Evolutionary conservation across 208 protist genomes (phyloP).

Genomic region (Leishmania lainsoni): DNA sequence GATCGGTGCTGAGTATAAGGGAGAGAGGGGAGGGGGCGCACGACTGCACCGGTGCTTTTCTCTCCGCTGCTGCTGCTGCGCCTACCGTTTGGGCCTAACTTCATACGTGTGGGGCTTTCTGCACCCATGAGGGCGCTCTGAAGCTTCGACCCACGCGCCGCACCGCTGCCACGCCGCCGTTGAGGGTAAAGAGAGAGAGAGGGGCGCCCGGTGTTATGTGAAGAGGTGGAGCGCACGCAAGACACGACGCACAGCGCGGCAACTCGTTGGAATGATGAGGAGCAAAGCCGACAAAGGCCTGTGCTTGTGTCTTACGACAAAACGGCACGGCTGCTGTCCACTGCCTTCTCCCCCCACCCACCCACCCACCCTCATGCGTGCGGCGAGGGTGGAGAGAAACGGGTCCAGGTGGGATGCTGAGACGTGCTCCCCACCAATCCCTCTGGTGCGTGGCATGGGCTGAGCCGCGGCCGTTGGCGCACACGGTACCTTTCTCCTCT

Average conservation of each 20-base stretch:
- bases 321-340: neutral
- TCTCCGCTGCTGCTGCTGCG: neutral
- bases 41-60: neutral
- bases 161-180: neutral
- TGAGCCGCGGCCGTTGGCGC: neutral
- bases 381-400: neutral
- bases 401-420: neutral
- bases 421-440: neutral
- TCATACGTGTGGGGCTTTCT: neutral
- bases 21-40: no score
- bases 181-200: neutral
- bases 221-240: neutral
- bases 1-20: neutral
- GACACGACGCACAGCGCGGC: neutral
- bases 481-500: neutral
- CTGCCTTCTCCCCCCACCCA: neutral
- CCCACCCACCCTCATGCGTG: no score
- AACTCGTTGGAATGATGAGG: neutral
- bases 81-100: no score
- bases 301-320: neutral
- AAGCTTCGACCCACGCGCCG: neutral
- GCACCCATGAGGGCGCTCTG: neutral
- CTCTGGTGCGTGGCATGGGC: neutral
- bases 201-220: no score
- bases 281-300: neutral